A percentile compares a stretch with the other conserved stretches of the same genome.
phyloP scores from a whole-genome alignment of 441 rosid species.

The Corymbia citriodora region DNA sequence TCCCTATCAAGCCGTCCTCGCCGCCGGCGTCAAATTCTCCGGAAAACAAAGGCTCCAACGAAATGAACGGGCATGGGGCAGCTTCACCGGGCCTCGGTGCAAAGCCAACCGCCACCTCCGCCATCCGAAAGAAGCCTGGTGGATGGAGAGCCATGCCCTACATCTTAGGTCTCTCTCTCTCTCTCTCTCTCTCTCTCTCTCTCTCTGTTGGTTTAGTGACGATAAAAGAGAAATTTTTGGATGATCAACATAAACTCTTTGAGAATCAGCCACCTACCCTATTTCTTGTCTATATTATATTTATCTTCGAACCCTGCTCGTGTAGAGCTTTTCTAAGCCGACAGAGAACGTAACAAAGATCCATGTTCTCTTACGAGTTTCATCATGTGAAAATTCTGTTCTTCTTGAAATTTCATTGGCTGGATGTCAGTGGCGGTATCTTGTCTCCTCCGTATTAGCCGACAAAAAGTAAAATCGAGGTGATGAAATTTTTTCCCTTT shows the following conservation, averaged over 20 bases:
- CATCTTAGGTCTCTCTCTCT: slow-evolving; percentile 49
- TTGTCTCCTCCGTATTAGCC: background rate
- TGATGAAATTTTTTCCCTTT: background rate
- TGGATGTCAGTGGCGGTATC: background rate
- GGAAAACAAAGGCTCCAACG: slow-evolving; percentile 1
- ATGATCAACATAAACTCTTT: background rate
- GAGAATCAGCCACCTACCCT: background rate
- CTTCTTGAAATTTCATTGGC: background rate
- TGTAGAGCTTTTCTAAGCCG: background rate
- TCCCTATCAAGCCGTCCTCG: background rate
- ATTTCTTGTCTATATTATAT: background rate
- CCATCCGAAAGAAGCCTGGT: slow-evolving; percentile 31
- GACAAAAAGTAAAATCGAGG: background rate
- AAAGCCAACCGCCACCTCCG: background rate
- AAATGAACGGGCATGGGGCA: background rate
- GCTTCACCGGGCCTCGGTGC: background rate
- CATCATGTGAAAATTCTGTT: background rate
- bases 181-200: background rate
- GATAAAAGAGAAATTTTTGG: background rate
- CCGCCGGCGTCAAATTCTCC: background rate
- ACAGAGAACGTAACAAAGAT: background rate
- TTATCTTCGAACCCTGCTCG: background rate
- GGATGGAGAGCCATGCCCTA: slow-evolving; percentile 91
- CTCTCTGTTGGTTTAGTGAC: background rate
- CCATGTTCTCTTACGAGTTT: background rate